phyloP scores from a whole-genome alignment of 2,329 filamentous ascomycete genomes.

The Colletotrichum sp. region DNA sequence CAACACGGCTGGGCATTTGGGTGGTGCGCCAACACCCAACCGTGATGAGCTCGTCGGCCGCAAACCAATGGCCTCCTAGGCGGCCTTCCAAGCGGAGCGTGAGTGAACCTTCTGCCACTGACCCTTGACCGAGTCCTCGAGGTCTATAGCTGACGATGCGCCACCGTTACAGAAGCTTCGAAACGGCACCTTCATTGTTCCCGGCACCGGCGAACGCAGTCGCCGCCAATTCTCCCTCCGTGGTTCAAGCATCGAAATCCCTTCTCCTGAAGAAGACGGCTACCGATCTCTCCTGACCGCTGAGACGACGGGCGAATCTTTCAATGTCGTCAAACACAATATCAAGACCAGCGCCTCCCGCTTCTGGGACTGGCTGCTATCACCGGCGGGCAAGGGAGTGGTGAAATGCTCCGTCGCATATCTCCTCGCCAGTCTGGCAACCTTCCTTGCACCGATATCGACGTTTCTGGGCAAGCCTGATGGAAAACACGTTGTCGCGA shows the following conservation, averaged over 20 bases:
- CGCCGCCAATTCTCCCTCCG: constrained; percentile 81
- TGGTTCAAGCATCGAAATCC: constrained; percentile 42
- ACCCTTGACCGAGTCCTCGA: background rate
- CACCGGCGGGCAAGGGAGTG: constrained; percentile 77
- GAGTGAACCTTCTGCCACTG: constrained; percentile 22
- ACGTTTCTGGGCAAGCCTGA: constrained; percentile 80
- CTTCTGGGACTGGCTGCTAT: constrained; percentile 66
- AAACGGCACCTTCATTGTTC: constrained; percentile 86
- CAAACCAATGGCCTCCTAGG: constrained; percentile 40
- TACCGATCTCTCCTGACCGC: constrained; percentile 38
- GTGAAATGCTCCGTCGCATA: constrained; percentile 93
- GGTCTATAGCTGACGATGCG: background rate
- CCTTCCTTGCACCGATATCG: constrained; percentile 77
- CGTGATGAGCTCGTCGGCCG: constrained; percentile 23
- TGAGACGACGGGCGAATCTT: constrained; percentile 38
- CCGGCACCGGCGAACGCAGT: constrained; percentile 82
- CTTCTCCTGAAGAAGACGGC: constrained; percentile 31
- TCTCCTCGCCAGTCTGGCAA: constrained; percentile 82
- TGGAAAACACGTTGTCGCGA: constrained; percentile 92
- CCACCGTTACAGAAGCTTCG: constrained; percentile 65
- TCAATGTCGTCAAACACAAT: constrained; percentile 38
- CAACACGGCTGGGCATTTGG: constrained; percentile 7
- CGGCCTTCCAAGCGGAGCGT: constrained; percentile 52
- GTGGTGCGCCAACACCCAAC: constrained; percentile 17
- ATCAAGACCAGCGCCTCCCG: constrained; percentile 39